Evolutionary conservation across 1,284 basidiomycete genomes (phyloP).

Genomic region (Naganishia cerealis): DNA sequence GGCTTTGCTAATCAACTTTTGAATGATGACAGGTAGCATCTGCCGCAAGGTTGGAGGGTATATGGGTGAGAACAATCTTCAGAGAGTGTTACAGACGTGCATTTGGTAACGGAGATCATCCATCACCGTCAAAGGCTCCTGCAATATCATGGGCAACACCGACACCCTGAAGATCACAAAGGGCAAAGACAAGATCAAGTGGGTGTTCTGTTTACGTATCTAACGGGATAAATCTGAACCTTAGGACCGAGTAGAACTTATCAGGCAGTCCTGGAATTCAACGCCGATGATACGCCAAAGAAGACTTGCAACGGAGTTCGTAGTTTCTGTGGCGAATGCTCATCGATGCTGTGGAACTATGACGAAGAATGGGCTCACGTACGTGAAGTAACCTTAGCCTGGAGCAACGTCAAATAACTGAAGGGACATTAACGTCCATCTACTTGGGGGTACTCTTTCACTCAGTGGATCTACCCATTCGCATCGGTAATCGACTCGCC

Average conservation of each 20-base stretch:
- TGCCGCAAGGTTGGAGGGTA: slow-evolving; percentile 54
- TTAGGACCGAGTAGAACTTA: slow-evolving; percentile 42
- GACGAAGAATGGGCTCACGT: slow-evolving; percentile 50
- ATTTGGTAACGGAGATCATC: not conserved
- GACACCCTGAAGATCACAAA: slow-evolving; percentile 47
- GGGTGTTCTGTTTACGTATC: slow-evolving; percentile 13
- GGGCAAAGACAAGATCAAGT: slow-evolving; percentile 52
- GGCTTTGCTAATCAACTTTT: not conserved
- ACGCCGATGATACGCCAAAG: slow-evolving; percentile 45
- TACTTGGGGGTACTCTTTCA: not conserved
- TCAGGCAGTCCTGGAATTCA: slow-evolving; percentile 42
- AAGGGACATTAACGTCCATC: too few species aligned
- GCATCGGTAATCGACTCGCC: slow-evolving; percentile 50
- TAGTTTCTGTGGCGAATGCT: slow-evolving; percentile 50
- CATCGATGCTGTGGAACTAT: slow-evolving; percentile 52
- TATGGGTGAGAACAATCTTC: slow-evolving; percentile 43
- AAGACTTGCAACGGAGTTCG: slow-evolving; percentile 43
- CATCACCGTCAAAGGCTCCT: not conserved
- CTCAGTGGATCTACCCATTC: slow-evolving; percentile 54
- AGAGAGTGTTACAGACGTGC: not conserved
- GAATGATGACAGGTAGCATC: slow-evolving; percentile 39
- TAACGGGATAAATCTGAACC: not conserved
- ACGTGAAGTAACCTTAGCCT: slow-evolving; percentile 19
- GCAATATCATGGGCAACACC: slow-evolving; percentile 46
- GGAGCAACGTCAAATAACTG: too few species aligned